These are phyloP conservation scores for Pseudogymnoascus sp. DNA, from an alignment of 2,329 filamentous ascomycete species.

Conservation along the genomic window DNA sequence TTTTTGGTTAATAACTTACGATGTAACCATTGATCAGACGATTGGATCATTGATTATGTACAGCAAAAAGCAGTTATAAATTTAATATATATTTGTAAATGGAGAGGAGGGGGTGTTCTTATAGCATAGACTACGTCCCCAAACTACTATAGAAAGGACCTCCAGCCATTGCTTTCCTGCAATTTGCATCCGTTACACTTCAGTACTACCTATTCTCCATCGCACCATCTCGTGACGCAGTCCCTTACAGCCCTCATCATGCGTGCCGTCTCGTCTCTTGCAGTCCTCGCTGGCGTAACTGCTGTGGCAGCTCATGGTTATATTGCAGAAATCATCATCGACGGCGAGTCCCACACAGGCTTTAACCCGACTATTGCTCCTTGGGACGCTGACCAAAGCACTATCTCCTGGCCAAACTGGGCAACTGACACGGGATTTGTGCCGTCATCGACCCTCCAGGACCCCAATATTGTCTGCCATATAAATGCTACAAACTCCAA, in stretches of 20 bases:
- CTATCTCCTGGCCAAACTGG: constrained; percentile 47
- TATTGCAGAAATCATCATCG: constrained; percentile 38
- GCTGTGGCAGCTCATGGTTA: constrained; percentile 40
- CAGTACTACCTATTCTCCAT: background rate
- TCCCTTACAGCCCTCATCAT: background rate
- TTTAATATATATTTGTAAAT: background rate
- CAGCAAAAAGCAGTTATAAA: background rate
- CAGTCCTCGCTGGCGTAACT: constrained; percentile 27
- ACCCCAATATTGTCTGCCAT: constrained; percentile 56
- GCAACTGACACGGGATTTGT: constrained; percentile 48
- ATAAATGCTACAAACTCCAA: constrained; percentile 43
- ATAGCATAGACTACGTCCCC: background rate
- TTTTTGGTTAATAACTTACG: background rate
- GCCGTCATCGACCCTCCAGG: constrained; percentile 38
- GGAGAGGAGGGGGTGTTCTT: background rate
- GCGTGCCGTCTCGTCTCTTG: background rate
- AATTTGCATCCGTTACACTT: background rate
- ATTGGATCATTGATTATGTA: background rate
- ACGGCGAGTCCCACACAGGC: constrained; percentile 36
- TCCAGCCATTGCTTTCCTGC: background rate
- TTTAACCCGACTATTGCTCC: background rate
- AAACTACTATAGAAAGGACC: background rate
- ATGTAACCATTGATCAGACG: background rate
- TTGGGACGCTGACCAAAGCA: constrained; percentile 32
- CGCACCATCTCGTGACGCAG: background rate